phyloP scores from a whole-genome alignment of 768 basidiomycete species.

The Russula sp. region DNA sequence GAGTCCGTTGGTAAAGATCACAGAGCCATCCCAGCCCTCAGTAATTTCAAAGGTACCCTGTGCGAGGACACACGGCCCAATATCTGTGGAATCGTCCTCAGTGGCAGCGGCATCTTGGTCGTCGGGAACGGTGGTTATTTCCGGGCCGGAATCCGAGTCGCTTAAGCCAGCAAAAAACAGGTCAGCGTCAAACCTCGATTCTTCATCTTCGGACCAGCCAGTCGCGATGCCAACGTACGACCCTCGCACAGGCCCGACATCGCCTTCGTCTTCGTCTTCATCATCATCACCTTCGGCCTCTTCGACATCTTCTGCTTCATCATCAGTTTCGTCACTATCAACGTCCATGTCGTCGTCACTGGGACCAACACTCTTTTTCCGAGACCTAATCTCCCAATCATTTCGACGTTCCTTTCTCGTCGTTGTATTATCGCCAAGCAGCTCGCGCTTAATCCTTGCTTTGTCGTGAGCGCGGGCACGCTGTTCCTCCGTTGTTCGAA shows the following conservation, averaged over 20 bases:
- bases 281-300: conserved; percentile 52
- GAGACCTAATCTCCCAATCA: conserved; percentile 29
- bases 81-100: conserved; percentile 36
- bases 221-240: conserved; percentile 64
- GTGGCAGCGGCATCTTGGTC: conserved; percentile 32
- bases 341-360: conserved; percentile 65
- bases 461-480: conserved; percentile 36
- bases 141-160: conserved; percentile 46
- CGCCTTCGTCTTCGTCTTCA: conserved; percentile 37
- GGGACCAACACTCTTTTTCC: conserved; percentile 29
- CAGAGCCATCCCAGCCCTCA: conserved; percentile 72
- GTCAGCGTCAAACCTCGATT: conserved; percentile 78
- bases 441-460: conserved; percentile 58
- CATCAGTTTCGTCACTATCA: conserved; percentile 55
- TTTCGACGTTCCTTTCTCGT: conserved; percentile 37
- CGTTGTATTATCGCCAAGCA: conserved; percentile 49
- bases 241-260: conserved; percentile 35
- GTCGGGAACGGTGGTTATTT: conserved; percentile 34
- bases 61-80: conserved; percentile 12
- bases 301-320: conserved; percentile 51
- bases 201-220: conserved; percentile 77
- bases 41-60: conserved; percentile 54
- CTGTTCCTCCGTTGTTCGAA: conserved; percentile 26
- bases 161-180: conserved; percentile 79
- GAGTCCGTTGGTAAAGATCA: conserved; percentile 66